Conservation (phyloP, 2,329 filamentous ascomycete species). For the Fusarium musae region DNA sequence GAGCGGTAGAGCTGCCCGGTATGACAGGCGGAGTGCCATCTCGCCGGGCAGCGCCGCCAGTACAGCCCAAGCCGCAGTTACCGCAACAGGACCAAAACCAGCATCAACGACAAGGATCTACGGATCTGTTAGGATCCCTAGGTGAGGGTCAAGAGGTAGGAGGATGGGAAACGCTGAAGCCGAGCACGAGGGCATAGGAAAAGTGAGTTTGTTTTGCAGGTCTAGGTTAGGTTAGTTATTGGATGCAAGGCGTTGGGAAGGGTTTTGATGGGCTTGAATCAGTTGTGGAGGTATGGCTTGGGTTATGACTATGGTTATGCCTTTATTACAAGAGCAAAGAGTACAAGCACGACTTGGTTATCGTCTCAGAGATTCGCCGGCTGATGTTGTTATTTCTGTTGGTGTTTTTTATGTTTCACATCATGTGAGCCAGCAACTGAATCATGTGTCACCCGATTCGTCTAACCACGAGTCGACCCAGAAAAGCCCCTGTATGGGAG, state of each 20-base stretch:
- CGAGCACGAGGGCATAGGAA: conserved; percentile 47
- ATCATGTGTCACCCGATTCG: conserved; percentile 11
- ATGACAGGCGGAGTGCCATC: conserved; percentile 34
- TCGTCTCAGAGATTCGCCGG: background rate
- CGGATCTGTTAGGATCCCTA: conserved; percentile 60
- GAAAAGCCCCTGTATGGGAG: background rate
- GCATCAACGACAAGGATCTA: conserved; percentile 45
- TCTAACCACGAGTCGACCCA: conserved; percentile 5
- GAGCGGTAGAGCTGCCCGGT: conserved; percentile 33
- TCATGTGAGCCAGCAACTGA: conserved; percentile 23
- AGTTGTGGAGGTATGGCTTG: conserved; percentile 3
- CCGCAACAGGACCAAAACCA: conserved; percentile 43
- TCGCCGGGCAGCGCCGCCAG: conserved; percentile 34
- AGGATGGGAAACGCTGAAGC: conserved; percentile 67
- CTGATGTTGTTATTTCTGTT: background rate
- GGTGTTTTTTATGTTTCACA: conserved; percentile 10
- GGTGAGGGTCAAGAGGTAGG: conserved; percentile 61
- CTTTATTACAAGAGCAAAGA: conserved; percentile 3
- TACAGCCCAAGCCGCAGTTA: conserved; percentile 31
- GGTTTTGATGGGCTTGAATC: conserved; percentile 3
- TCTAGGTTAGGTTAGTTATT: background rate
- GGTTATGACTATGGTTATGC: background rate
- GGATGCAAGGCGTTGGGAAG: conserved; percentile 27
- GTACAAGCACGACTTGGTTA: background rate
- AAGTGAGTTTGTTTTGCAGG: background rate